Evolutionary conservation across 2,329 filamentous ascomycete species (phyloP).

Genomic region (Fusarium robinianum): DNA sequence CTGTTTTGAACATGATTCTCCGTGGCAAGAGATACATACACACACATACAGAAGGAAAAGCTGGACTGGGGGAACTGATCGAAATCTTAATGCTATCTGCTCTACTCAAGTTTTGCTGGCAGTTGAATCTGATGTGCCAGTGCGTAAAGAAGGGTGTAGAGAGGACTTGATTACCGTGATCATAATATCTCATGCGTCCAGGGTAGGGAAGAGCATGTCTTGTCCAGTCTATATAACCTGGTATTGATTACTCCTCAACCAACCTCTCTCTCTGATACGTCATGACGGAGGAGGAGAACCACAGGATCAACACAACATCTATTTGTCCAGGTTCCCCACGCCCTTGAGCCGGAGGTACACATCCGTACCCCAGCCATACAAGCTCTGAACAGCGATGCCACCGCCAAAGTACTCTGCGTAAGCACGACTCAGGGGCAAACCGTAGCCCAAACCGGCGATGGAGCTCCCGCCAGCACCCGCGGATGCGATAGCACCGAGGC

Average conservation of each 20-base stretch:
- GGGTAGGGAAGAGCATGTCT: too few relatives aligned
- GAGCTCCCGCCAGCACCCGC: constrained; percentile 75
- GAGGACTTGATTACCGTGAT: too few relatives aligned
- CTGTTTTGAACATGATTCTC: neutral
- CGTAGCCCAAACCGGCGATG: constrained; percentile 92
- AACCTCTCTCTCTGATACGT: too few relatives aligned
- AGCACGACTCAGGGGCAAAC: constrained; percentile 83
- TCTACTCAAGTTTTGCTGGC: neutral
- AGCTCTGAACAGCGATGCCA: constrained; percentile 90
- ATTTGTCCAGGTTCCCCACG: constrained; percentile 57
- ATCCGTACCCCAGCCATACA: constrained; percentile 88
- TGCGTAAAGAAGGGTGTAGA: too few relatives aligned
- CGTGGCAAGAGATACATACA: neutral
- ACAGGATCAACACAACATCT: constrained; percentile 5
- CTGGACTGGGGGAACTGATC: constrained; percentile 15
- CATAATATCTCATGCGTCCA: too few relatives aligned
- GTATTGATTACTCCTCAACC: too few relatives aligned
- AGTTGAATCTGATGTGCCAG: neutral
- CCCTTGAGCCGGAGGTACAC: constrained; percentile 69
- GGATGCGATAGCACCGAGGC: constrained; percentile 74
- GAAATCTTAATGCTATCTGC: constrained; percentile 19
- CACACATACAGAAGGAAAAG: constrained; percentile 6
- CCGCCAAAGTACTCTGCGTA: constrained; percentile 99
- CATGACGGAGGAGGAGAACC: neutral
- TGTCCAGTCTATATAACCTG: too few relatives aligned